Evolutionary conservation across 1,139 yeast species (phyloP), one percentile per base, ranked within the genome.

Genomic region (Yamadazyma conglobata): DNA sequence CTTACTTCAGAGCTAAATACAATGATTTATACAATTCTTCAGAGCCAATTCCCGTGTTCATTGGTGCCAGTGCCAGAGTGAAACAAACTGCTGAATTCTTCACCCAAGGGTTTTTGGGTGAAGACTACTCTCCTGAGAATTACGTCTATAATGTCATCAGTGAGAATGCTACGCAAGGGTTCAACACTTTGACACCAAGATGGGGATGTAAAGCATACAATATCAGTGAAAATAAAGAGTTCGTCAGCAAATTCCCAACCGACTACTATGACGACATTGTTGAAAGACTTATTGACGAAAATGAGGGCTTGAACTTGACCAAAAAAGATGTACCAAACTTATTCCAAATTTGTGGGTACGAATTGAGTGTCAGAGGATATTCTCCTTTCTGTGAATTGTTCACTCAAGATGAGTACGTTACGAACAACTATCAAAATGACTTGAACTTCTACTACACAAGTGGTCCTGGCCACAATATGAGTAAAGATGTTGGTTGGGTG

Each of bases 381-480:
- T 64, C 78, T 4, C 62, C 64, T 9, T 64, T 75, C 37, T 73
- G 82, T 48, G 58, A 62, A 22, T 55, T 74, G n/a, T 69, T 77
- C 55, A 67, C 73, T 31, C 56, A 60, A 29, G 70, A 70, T 27
- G 80, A 77, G 37, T 66, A 60, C 46, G 52, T 68, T 15, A 56
- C 59, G 14, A 55, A 60, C 37, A 65, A 70, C 15, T 75, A 76
- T 50, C 46, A 52, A 17, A 53, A 56, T 13, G 79, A 74, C 35
- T 54, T 77, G 27, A 41, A 48, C 23, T 65, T 61, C 45, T 69
- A 69, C 47, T 75, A 75, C 54, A 44, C 58, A 34, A 56, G 63
- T 25, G 79, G 81, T 10, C 74, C 77, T 3, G 77, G 77, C 4
- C 58, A 70, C 48, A 54, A 44, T 43, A 52, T 37, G 38, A 43